These are phyloP conservation scores for Polysphondylium violaceum DNA, from an alignment of 78 protist genomes.

Conservation along the genomic window DNA sequence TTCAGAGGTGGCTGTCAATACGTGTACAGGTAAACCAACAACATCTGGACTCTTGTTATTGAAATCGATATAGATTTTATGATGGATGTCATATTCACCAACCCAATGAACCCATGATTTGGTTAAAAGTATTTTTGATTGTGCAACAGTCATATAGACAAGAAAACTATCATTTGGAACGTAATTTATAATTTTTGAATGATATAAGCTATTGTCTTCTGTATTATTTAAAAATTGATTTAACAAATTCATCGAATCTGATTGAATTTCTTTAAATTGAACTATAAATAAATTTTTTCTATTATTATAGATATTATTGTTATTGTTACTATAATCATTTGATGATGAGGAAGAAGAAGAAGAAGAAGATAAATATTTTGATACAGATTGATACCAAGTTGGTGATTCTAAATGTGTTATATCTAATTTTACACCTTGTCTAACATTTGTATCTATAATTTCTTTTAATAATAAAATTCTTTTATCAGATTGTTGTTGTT, in stretches of 20 bases:
- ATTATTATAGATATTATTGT: background rate
- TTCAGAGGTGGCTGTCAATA: too few species aligned
- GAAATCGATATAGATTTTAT: slow-evolving; percentile 14
- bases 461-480: slow-evolving; percentile 8
- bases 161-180: slow-evolving; percentile 41
- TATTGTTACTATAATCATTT: background rate
- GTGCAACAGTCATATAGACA: slow-evolving; percentile 24
- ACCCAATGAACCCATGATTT: slow-evolving; percentile 40
- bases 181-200: slow-evolving; percentile 18
- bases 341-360: too few species aligned
- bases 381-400: background rate
- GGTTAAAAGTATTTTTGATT: background rate
- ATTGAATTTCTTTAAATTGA: slow-evolving; percentile 14
- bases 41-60: background rate
- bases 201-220: background rate
- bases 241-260: background rate
- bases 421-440: background rate
- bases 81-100: background rate
- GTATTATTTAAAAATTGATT: background rate
- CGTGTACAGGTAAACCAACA: too few species aligned
- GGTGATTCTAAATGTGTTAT: background rate
- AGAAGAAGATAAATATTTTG: too few species aligned
- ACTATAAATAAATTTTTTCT: slow-evolving; percentile 9
- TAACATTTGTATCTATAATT: slow-evolving; percentile 18
- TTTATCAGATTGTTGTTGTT: slow-evolving; percentile 3